Conservation (phyloP, 805 yeast genomes). For the Yarrowia hollandica region DNA sequence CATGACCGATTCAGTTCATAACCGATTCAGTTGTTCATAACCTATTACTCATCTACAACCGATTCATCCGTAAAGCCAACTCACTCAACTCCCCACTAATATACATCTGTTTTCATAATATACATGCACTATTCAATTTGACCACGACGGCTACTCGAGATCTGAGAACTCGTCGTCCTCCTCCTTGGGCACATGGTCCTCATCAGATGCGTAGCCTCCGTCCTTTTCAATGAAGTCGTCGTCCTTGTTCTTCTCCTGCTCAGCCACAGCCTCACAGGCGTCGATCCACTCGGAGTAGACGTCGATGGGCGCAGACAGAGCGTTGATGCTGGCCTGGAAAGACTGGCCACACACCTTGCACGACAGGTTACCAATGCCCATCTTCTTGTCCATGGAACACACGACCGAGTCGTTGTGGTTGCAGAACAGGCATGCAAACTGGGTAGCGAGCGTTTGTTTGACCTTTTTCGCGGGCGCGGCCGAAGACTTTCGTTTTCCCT, state of each 20-base stretch:
- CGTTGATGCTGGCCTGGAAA: slow-evolving; percentile 84
- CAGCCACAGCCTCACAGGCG: slow-evolving; percentile 88
- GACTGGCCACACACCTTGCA: slow-evolving; percentile 95
- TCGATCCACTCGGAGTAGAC: slow-evolving; percentile 97
- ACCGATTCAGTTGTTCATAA: too few species aligned
- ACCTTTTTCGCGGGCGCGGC: slow-evolving; percentile 78
- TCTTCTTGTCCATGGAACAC: slow-evolving; percentile 83
- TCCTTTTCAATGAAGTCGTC: slow-evolving; percentile 27
- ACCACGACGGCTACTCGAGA: slow-evolving; percentile 38
- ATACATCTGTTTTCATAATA: slow-evolving; percentile 32
- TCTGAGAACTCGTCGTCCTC: slow-evolving; percentile 28
- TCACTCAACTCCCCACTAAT: too few species aligned
- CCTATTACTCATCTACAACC: too few species aligned
- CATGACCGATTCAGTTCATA: too few species aligned
- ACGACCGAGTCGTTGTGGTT: slow-evolving; percentile 91
- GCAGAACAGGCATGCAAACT: slow-evolving; percentile 90
- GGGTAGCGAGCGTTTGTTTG: slow-evolving; percentile 75
- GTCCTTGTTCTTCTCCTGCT: slow-evolving; percentile 46
- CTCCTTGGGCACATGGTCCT: slow-evolving; percentile 17
- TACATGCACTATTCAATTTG: slow-evolving; percentile 41
- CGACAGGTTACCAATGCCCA: slow-evolving; percentile 75
- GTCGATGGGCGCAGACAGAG: slow-evolving; percentile 83
- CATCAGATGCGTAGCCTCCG: slow-evolving; percentile 15
- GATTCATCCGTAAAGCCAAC: too few species aligned
- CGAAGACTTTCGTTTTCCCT: slow-evolving; percentile 83